Evolutionary conservation across 495 filamentous ascomycete species (phyloP).

Genomic region (Mycothermus thermophilus): DNA sequence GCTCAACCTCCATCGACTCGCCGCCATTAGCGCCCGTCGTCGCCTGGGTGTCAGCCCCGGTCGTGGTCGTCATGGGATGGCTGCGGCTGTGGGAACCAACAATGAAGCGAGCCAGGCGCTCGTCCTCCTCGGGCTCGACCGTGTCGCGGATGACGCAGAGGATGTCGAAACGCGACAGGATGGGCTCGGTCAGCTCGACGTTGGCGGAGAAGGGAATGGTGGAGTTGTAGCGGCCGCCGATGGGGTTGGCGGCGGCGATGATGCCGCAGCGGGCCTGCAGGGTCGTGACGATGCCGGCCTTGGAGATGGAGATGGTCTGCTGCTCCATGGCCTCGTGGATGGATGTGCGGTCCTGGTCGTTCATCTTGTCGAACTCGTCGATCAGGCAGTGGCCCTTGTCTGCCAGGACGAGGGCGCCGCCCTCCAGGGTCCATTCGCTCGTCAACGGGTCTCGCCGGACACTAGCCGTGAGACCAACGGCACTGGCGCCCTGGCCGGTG

Average conservation of each 20-base stretch:
- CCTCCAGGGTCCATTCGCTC: constrained; percentile 95
- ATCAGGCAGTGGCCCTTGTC: constrained; percentile 94
- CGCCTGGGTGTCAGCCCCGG: constrained; percentile 21
- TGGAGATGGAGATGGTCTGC: constrained; percentile 99
- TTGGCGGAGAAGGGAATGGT: constrained; percentile 91
- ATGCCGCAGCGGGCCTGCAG: constrained; percentile 96
- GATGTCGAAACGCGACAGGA: constrained; percentile 97
- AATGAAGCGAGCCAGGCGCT: constrained; percentile 88
- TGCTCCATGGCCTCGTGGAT: constrained; percentile 99
- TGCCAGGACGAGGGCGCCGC: constrained; percentile 88
- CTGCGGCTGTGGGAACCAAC: constrained; percentile 84
- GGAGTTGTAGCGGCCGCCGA: constrained; percentile 92
- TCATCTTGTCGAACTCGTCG: constrained; percentile 99
- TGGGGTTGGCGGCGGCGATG: constrained; percentile 92
- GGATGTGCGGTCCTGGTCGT: constrained; percentile 92
- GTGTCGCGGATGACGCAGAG: constrained; percentile 94
- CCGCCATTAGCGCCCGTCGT: constrained; percentile 26
- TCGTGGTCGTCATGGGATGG: constrained; percentile 54
- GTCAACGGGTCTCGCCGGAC: constrained; percentile 94
- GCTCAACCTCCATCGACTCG: constrained; percentile 50
- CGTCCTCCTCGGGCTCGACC: constrained; percentile 92
- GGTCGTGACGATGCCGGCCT: constrained; percentile 96
- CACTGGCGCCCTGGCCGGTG: constrained; percentile 91
- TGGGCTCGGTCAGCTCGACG: constrained; percentile 93
- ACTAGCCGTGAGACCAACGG: constrained; percentile 94